Evolutionary conservation across 768 basidiomycete genomes (phyloP).

Genomic region (Boletus fagicola): DNA sequence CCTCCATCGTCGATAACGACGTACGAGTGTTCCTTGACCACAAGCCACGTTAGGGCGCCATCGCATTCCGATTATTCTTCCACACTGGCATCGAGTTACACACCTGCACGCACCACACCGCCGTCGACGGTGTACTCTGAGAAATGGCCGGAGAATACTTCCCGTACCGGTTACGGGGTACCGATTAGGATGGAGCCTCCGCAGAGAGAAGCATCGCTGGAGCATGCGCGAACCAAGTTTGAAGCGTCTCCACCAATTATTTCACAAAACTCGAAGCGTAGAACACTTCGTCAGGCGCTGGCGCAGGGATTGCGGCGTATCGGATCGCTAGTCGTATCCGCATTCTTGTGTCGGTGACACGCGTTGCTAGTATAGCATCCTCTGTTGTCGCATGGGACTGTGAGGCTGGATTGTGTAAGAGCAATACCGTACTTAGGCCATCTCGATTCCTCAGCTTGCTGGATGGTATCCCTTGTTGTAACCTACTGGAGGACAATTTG

Average conservation of each 20-base stretch:
- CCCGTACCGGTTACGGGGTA: constrained; percentile 25
- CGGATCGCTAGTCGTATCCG: constrained; percentile 31
- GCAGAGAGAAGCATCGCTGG: constrained; percentile 22
- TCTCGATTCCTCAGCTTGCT: constrained; percentile 5
- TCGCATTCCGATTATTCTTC: constrained; percentile 27
- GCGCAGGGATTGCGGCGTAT: constrained; percentile 27
- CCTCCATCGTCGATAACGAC: constrained; percentile 29
- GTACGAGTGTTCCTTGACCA: constrained; percentile 21
- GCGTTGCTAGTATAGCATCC: constrained; percentile 4
- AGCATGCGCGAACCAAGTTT: constrained; percentile 20
- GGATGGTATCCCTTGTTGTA: constrained; percentile 12
- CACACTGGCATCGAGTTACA: constrained; percentile 26
- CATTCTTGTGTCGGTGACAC: constrained; percentile 32
- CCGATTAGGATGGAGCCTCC: constrained; percentile 26
- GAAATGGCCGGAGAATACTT: constrained; percentile 27
- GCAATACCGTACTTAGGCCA: constrained; percentile 23
- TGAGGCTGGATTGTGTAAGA: constrained; percentile 24
- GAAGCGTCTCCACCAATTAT: constrained; percentile 21
- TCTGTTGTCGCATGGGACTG: constrained; percentile 24
- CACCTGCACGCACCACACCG: constrained; percentile 31
- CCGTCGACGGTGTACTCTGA: constrained; percentile 32
- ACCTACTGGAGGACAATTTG: constrained; percentile 8
- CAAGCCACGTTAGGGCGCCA: constrained; percentile 16
- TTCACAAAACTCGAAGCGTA: constrained; percentile 23
- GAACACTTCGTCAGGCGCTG: constrained; percentile 25